Conservation (phyloP, 2,329 filamentous ascomycete species). For the Fusarium brachygibbosum region DNA sequence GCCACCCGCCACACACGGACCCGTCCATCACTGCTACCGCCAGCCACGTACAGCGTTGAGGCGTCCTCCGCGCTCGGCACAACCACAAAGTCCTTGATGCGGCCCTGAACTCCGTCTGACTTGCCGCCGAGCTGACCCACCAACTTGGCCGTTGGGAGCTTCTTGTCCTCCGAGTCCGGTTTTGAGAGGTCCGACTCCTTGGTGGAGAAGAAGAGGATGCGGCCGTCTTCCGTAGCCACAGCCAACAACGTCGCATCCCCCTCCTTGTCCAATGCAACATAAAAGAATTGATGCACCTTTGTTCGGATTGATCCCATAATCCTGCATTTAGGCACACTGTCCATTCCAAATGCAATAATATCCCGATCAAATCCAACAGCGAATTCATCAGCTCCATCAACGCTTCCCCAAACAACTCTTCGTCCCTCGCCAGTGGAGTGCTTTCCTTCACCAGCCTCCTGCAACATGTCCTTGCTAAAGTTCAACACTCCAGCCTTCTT, state of each 20-base stretch:
- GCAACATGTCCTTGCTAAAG: slow-evolving; percentile 80
- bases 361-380: slow-evolving; percentile 91
- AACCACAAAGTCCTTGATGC: slow-evolving; percentile 91
- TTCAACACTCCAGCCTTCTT: slow-evolving; percentile 95
- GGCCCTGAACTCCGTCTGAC: slow-evolving; percentile 72
- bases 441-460: slow-evolving; percentile 80
- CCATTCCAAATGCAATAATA: slow-evolving; percentile 86
- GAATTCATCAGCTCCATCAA: slow-evolving; percentile 82
- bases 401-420: slow-evolving; percentile 82
- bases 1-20: slow-evolving; percentile 81
- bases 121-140: slow-evolving; percentile 85
- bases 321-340: slow-evolving; percentile 83
- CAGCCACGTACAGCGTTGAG: slow-evolving; percentile 69
- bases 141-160: slow-evolving; percentile 71
- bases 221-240: slow-evolving; percentile 90
- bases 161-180: slow-evolving; percentile 47
- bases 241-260: slow-evolving; percentile 69
- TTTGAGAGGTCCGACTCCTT: slow-evolving; percentile 61
- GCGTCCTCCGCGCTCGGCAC: slow-evolving; percentile 60
- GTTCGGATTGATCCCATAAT: slow-evolving; percentile 76
- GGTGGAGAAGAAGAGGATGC: slow-evolving; percentile 86
- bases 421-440: slow-evolving; percentile 86
- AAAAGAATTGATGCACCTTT: slow-evolving; percentile 87
- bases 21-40: slow-evolving; percentile 87
- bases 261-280: slow-evolving; percentile 69